Evolutionary conservation across 176 grass and related monocot species (phyloP).

Genomic region (Secale cereale): DNA sequence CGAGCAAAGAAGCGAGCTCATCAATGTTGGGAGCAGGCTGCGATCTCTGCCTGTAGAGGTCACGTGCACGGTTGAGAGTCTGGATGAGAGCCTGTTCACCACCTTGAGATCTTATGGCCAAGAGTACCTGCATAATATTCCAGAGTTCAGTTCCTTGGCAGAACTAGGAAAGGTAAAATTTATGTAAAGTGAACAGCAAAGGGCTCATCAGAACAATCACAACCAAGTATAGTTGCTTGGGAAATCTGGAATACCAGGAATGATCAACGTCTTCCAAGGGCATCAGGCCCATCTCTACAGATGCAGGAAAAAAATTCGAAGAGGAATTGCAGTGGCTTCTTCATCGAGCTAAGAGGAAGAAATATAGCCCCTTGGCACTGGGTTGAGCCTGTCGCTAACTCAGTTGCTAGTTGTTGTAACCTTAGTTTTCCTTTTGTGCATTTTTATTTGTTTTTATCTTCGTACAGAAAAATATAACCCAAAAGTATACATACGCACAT

Average conservation of each 20-base stretch:
- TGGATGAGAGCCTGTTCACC: slow-evolving; percentile 78
- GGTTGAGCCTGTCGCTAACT: background rate
- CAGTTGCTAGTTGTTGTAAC: background rate
- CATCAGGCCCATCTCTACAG: too few species aligned
- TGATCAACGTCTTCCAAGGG: too few species aligned
- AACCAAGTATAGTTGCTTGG: background rate
- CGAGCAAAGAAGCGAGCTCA: slow-evolving; percentile 79
- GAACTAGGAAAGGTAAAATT: background rate
- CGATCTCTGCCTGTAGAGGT: slow-evolving; percentile 60
- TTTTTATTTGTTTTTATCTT: background rate
- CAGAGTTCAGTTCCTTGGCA: background rate
- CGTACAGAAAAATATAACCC: background rate
- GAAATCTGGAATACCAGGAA: background rate
- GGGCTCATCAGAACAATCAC: background rate
- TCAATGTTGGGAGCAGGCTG: slow-evolving; percentile 45
- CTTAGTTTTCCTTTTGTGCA: background rate
- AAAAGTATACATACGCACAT: background rate
- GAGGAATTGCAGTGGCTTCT: too few species aligned
- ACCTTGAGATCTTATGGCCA: slow-evolving; percentile 78
- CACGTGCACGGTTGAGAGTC: slow-evolving; percentile 72
- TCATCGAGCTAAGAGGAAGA: too few species aligned
- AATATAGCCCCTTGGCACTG: background rate
- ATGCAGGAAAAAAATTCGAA: too few species aligned
- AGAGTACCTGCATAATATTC: slow-evolving; percentile 45
- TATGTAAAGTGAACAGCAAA: background rate